Evolutionary conservation across 352 stramenopile species (phyloP).

Genomic region (Blastocystis sp.): DNA sequence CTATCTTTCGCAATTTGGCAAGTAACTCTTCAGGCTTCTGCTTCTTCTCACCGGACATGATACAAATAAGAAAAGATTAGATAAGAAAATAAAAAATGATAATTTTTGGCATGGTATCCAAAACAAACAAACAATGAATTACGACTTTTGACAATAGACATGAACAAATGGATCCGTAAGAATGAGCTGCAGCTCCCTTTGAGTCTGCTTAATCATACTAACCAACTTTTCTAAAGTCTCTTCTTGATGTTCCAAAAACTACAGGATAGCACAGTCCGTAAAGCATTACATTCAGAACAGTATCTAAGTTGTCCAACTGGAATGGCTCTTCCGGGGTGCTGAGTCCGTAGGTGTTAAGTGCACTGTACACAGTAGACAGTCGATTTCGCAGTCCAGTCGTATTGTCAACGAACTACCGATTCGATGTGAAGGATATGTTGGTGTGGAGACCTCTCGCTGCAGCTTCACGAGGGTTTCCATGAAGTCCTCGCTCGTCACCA

Average conservation of each 20-base stretch:
- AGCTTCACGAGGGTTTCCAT: background rate
- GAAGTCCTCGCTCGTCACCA: slow-evolving; percentile 16
- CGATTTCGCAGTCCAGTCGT: background rate
- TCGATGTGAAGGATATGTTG: slow-evolving; percentile 26
- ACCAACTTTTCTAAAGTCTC: slow-evolving; percentile 29
- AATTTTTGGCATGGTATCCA: background rate
- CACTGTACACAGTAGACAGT: background rate
- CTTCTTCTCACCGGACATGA: slow-evolving; percentile 48
- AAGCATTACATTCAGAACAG: background rate
- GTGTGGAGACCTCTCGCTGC: background rate
- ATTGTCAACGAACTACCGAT: background rate
- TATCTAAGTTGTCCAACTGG: slow-evolving; percentile 3
- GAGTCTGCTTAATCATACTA: slow-evolving; percentile 2
- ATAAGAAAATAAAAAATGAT: background rate
- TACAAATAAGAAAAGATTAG: background rate
- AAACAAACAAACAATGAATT: background rate
- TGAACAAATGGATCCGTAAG: slow-evolving; percentile 23
- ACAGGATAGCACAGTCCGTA: background rate
- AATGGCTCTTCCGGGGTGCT: background rate
- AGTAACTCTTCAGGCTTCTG: slow-evolving; percentile 33
- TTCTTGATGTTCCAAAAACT: slow-evolving; percentile 48
- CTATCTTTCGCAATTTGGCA: slow-evolving; percentile 19
- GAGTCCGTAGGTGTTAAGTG: slow-evolving; percentile 9
- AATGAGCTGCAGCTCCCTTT: slow-evolving; percentile 12
- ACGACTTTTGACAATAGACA: background rate